phyloP scores from a whole-genome alignment of 331 rosid species.

The Ulmus americana region DNA sequence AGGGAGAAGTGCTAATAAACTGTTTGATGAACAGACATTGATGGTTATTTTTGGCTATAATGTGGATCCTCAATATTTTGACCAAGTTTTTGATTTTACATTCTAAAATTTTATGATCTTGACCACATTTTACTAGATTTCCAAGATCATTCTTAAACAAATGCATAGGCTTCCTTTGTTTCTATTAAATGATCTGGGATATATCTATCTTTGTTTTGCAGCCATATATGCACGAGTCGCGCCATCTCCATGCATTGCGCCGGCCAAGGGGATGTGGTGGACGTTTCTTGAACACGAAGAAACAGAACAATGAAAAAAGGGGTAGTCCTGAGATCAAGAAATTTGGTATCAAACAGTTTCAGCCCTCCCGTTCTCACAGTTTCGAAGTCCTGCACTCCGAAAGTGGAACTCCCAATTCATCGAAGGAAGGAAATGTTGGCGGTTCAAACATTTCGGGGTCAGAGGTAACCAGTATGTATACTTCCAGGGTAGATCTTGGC shows the following conservation, averaged over 20 bases:
- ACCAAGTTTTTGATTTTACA: neutral
- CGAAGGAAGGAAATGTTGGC: conserved; percentile 54
- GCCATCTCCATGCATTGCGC: conserved; percentile 92
- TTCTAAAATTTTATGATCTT: neutral
- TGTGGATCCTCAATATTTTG: neutral
- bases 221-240: conserved; percentile 97
- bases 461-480: conserved; percentile 69
- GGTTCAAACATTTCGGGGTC: conserved; percentile 54
- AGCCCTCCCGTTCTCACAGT: conserved; percentile 52
- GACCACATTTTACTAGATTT: neutral
- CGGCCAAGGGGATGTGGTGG: conserved; percentile 97
- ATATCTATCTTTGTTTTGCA: conserved; percentile 33
- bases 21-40: neutral
- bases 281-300: conserved; percentile 72
- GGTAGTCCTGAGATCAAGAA: conserved; percentile 29
- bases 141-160: neutral
- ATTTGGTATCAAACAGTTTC: conserved; percentile 28
- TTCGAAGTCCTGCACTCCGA: conserved; percentile 66
- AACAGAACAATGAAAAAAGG: conserved; percentile 16
- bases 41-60: neutral
- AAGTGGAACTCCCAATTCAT: conserved; percentile 54
- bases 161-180: neutral
- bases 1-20: neutral
- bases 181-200: conserved; percentile 8
- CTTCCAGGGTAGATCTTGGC: conserved; percentile 40